Percentiles rank a stretch among this genome's conserved stretches.
phyloP scores from a whole-genome alignment of 2,329 filamentous ascomycete species.

The Aspergillus neoniger region DNA sequence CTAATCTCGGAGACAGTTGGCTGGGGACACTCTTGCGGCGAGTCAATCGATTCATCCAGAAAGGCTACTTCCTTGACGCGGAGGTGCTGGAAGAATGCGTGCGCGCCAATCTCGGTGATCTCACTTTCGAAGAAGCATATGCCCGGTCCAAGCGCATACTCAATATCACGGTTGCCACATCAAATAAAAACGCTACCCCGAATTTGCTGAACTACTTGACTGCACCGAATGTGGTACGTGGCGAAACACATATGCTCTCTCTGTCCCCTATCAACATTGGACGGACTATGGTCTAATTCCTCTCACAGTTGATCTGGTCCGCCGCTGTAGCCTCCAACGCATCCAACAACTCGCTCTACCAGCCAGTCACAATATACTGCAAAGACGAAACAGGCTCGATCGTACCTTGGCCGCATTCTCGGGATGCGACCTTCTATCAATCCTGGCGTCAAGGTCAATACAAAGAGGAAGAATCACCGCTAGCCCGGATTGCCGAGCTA shows the following conservation, averaged over 20 bases:
- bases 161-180: conserved; percentile 86
- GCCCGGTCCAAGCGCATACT: conserved; percentile 79
- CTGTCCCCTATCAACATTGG: background rate
- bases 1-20: conserved; percentile 42
- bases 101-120: conserved; percentile 77
- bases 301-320: conserved; percentile 60
- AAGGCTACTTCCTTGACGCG: conserved; percentile 83
- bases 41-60: conserved; percentile 66
- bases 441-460: conserved; percentile 68
- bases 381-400: conserved; percentile 74
- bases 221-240: conserved; percentile 82
- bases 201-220: conserved; percentile 90
- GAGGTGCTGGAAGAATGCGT: conserved; percentile 81
- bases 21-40: conserved; percentile 66
- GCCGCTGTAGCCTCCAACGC: conserved; percentile 46
- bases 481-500: conserved; percentile 74
- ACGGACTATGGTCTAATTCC: background rate
- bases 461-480: conserved; percentile 65
- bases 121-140: conserved; percentile 93
- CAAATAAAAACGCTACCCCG: conserved; percentile 72
- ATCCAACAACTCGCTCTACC: conserved; percentile 63
- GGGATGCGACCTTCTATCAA: conserved; percentile 61
- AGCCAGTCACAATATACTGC: conserved; percentile 69
- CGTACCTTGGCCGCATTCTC: conserved; percentile 68
- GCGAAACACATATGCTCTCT: background rate